A percentile compares a stretch with the other conserved stretches of the same genome.
These are phyloP conservation scores for Golubevia sp. DNA, from an alignment of 1,284 basidiomycete genomes.

Conservation along the genomic window DNA sequence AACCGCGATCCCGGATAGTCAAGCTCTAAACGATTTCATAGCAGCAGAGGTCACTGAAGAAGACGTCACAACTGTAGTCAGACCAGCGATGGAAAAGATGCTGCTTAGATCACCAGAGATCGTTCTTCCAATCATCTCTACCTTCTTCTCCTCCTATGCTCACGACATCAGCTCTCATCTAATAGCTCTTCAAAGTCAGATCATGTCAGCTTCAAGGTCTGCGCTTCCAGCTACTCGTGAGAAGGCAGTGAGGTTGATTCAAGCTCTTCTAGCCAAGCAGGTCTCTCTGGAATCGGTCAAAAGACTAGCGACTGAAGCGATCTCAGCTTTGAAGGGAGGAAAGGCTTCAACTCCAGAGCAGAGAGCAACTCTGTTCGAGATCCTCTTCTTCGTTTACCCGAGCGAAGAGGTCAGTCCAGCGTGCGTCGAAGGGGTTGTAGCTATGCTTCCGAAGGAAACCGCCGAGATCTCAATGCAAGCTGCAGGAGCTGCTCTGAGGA, in stretches of 20 bases:
- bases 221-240: constrained; percentile 29
- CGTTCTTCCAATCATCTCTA: constrained; percentile 25
- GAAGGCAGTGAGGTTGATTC: constrained; percentile 25
- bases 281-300: constrained; percentile 13
- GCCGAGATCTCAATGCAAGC: constrained; percentile 38
- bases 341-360: constrained; percentile 39
- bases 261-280: constrained; percentile 13
- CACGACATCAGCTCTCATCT: background rate
- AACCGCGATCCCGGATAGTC: constrained; percentile 21
- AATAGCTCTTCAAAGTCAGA: constrained; percentile 17
- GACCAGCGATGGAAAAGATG: constrained; percentile 54
- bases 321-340: constrained; percentile 34
- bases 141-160: constrained; percentile 18
- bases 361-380: constrained; percentile 31
- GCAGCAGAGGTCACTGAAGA: constrained; percentile 22
- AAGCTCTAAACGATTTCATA: constrained; percentile 41
- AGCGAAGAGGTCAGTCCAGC: constrained; percentile 13
- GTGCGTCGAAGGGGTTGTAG: constrained; percentile 23
- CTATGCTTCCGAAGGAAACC: constrained; percentile 41
- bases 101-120: constrained; percentile 53
- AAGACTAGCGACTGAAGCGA: constrained; percentile 26
- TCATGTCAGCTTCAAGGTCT: constrained; percentile 40
- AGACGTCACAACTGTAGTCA: constrained; percentile 30
- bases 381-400: constrained; percentile 26
- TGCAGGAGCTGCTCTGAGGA: constrained; percentile 26